Conservation (phyloP, 2,329 filamentous ascomycete species). For the Berkeleyomyces rouxiae region DNA sequence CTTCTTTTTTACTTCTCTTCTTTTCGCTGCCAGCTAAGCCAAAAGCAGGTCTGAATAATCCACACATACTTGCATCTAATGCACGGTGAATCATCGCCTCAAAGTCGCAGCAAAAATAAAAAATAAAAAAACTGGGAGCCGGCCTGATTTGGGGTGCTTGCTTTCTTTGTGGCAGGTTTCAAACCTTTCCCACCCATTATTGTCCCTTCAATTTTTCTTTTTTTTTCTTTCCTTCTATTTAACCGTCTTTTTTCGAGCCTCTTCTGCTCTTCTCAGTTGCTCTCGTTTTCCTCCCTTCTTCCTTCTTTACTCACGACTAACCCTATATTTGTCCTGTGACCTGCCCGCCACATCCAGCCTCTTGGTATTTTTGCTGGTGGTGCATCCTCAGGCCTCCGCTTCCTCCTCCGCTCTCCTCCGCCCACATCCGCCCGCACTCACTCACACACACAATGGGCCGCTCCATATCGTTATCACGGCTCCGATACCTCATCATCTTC, state of each 20-base stretch:
- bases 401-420: not conserved
- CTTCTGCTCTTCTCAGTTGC: not conserved
- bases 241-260: not conserved
- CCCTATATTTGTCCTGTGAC: not conserved
- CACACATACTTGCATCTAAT: not conserved
- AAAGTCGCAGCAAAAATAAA: not conserved
- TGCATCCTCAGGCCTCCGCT: too few species aligned
- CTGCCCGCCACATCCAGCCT: not conserved
- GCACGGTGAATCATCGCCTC: not conserved
- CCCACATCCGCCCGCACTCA: not conserved
- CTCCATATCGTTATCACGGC: conserved; percentile 24
- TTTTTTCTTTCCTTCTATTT: conserved; percentile 1
- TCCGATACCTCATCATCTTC: conserved; percentile 29
- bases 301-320: not conserved
- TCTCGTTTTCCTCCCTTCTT: not conserved
- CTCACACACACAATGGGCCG: not conserved
- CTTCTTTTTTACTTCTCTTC: not conserved
- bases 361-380: too few species aligned
- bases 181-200: not conserved
- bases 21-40: not conserved
- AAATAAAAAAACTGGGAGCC: not conserved
- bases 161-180: not conserved
- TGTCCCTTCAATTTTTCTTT: not conserved
- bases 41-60: not conserved
- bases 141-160: not conserved